Evolutionary conservation across 2,329 filamentous ascomycete species (phyloP).

Genomic region (Ophiocordyceps sinensis): DNA sequence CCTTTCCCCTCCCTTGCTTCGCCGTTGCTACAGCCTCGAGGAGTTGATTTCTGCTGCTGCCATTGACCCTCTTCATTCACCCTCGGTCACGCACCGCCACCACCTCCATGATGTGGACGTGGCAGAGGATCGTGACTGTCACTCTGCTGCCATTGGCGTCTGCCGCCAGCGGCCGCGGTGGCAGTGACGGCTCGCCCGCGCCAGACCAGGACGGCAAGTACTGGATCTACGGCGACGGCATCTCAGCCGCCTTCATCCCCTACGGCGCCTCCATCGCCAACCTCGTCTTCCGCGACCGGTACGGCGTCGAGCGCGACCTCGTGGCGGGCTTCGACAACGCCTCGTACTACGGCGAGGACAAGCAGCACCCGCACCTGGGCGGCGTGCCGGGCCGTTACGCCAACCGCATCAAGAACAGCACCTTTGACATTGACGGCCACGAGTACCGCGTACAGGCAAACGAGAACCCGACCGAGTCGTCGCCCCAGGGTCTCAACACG

Average conservation of each 20-base stretch:
- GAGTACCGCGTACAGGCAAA: conserved; percentile 47
- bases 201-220: conserved; percentile 54
- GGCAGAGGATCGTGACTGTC: conserved; percentile 1
- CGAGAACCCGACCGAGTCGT: conserved; percentile 38
- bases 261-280: conserved; percentile 64
- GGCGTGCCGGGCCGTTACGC: conserved; percentile 64
- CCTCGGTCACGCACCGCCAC: too few species aligned
- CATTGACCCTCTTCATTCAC: too few species aligned
- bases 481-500: conserved; percentile 43
- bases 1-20: too few species aligned
- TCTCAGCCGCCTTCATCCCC: conserved; percentile 55
- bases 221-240: conserved; percentile 51
- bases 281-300: conserved; percentile 53
- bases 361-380: conserved; percentile 55
- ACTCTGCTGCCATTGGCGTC: conserved; percentile 6
- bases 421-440: conserved; percentile 51
- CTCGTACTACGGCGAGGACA: conserved; percentile 50
- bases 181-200: conserved; percentile 8
- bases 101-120: background rate
- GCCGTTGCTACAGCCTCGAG: too few species aligned
- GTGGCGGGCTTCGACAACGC: conserved; percentile 67
- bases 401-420: conserved; percentile 68
- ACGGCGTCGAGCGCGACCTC: conserved; percentile 54
- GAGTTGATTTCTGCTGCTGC: too few species aligned
- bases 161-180: background rate